These are phyloP conservation scores for Peronospora farinosa DNA, from an alignment of 352 stramenopile species.

Conservation along the genomic window DNA sequence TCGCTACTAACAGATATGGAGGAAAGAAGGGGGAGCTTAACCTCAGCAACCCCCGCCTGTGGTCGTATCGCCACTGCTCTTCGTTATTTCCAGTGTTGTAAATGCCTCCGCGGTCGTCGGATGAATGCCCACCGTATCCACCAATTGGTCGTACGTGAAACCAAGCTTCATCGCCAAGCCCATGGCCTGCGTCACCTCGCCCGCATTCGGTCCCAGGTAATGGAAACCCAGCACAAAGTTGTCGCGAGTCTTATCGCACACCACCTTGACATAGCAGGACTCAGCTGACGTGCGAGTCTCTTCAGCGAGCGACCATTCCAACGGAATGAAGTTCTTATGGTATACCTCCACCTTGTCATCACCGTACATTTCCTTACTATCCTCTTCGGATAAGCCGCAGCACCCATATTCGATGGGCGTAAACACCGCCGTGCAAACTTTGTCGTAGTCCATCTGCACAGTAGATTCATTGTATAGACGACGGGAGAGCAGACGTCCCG, in stretches of 20 bases:
- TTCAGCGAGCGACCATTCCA: slow-evolving; percentile 90
- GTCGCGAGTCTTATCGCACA: slow-evolving; percentile 86
- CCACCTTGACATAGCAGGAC: slow-evolving; percentile 93
- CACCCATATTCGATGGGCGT: slow-evolving; percentile 97
- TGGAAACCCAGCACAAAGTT: slow-evolving; percentile 95
- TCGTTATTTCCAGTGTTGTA: slow-evolving; percentile 91
- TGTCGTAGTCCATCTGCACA: slow-evolving; percentile 90
- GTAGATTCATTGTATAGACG: slow-evolving; percentile 86
- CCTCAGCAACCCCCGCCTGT: slow-evolving; percentile 95
- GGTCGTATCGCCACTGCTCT: slow-evolving; percentile 89
- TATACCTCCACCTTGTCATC: slow-evolving; percentile 93
- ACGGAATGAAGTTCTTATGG: slow-evolving; percentile 92
- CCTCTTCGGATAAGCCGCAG: slow-evolving; percentile 95
- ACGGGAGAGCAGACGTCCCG: slow-evolving; percentile 85
- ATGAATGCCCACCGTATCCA: slow-evolving; percentile 93
- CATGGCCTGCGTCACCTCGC: slow-evolving; percentile 93
- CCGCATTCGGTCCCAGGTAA: slow-evolving; percentile 96
- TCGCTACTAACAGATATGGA: slow-evolving; percentile 19
- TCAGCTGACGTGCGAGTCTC: slow-evolving; percentile 47
- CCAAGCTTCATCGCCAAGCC: slow-evolving; percentile 92
- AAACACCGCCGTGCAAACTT: slow-evolving; percentile 91
- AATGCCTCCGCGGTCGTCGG: slow-evolving; percentile 94
- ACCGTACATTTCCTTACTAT: slow-evolving; percentile 85
- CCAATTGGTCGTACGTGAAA: slow-evolving; percentile 91
- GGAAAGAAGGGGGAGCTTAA: slow-evolving; percentile 70